phyloP scores from a whole-genome alignment of 495 filamentous ascomycete genomes.

The Elasticomyces elasticus region DNA sequence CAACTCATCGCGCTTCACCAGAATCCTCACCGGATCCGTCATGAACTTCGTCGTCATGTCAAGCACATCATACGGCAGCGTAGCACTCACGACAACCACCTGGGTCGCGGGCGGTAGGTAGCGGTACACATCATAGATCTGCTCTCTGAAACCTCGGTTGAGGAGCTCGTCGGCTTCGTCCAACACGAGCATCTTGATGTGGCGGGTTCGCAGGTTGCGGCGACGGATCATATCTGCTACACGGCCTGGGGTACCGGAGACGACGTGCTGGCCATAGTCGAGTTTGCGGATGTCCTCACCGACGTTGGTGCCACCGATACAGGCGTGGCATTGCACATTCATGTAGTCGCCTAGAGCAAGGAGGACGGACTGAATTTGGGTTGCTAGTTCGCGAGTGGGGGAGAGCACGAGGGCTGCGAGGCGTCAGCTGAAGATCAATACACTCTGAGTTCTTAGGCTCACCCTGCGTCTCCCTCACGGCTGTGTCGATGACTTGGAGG shows the following conservation, averaged over 20 bases:
- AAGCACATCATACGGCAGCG: constrained; percentile 92
- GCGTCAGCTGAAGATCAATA: constrained; percentile 1
- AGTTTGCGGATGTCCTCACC: constrained; percentile 96
- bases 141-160: constrained; percentile 92
- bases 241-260: constrained; percentile 89
- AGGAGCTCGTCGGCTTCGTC: constrained; percentile 90
- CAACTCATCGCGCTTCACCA: constrained; percentile 99
- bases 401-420: constrained; percentile 77
- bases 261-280: constrained; percentile 92
- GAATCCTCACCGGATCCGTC: constrained; percentile 94
- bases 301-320: constrained; percentile 95
- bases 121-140: constrained; percentile 99
- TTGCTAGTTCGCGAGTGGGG: constrained; percentile 92
- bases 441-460: neutral
- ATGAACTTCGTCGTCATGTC: constrained; percentile 99
- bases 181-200: constrained; percentile 98
- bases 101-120: constrained; percentile 93
- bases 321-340: constrained; percentile 98
- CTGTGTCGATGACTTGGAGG: constrained; percentile 62
- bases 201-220: constrained; percentile 79
- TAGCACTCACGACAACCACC: constrained; percentile 95
- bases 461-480: constrained; percentile 73
- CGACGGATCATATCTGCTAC: constrained; percentile 99
- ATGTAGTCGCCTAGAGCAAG: constrained; percentile 98
- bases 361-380: constrained; percentile 95